A percentile compares a stretch with the other conserved stretches of the same genome.
Evolutionary conservation across 352 stramenopile genomes (phyloP).

Genomic region (Globisporangium radiosum): DNA sequence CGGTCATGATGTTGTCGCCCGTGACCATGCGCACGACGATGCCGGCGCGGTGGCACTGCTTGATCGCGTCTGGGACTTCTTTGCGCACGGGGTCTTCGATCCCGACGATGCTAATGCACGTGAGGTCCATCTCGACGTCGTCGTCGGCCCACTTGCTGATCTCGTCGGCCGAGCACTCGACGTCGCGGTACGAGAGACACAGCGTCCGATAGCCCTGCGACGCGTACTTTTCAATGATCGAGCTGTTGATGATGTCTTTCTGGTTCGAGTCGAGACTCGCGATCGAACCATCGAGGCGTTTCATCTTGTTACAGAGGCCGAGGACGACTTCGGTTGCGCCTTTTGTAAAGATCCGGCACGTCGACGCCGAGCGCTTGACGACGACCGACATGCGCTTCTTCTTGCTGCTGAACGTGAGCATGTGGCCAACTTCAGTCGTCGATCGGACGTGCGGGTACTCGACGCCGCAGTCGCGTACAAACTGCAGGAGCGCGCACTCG

Average conservation of each 20-base stretch:
- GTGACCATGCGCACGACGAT: constrained; percentile 99
- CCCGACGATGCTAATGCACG: constrained; percentile 85
- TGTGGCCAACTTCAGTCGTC: constrained; percentile 52
- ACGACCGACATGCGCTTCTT: constrained; percentile 84
- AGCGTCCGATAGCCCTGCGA: constrained; percentile 80
- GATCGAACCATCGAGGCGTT: constrained; percentile 55
- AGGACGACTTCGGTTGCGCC: constrained; percentile 71
- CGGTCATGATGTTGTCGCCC: constrained; percentile 96
- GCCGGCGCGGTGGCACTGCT: constrained; percentile 90
- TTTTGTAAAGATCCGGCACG: constrained; percentile 72
- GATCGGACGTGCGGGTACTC: constrained; percentile 49
- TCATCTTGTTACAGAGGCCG: constrained; percentile 60
- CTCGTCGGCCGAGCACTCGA: constrained; percentile 50
- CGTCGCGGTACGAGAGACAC: constrained; percentile 80
- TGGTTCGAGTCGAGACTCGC: constrained; percentile 37
- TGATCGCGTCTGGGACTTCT: constrained; percentile 92
- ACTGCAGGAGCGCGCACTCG: constrained; percentile 68
- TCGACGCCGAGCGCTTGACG: constrained; percentile 32
- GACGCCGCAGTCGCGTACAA: constrained; percentile 61
- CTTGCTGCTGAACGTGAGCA: constrained; percentile 79
- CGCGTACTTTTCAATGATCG: constrained; percentile 75
- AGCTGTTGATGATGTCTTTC: constrained; percentile 56
- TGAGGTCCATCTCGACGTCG: constrained; percentile 84
- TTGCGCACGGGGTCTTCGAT: constrained; percentile 92
- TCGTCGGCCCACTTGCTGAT: constrained; percentile 68